Percentiles rank a stretch among this genome's conserved stretches.
phyloP scores from a whole-genome alignment of 2,329 filamentous ascomycete genomes.

The Cadophora sp. region DNA sequence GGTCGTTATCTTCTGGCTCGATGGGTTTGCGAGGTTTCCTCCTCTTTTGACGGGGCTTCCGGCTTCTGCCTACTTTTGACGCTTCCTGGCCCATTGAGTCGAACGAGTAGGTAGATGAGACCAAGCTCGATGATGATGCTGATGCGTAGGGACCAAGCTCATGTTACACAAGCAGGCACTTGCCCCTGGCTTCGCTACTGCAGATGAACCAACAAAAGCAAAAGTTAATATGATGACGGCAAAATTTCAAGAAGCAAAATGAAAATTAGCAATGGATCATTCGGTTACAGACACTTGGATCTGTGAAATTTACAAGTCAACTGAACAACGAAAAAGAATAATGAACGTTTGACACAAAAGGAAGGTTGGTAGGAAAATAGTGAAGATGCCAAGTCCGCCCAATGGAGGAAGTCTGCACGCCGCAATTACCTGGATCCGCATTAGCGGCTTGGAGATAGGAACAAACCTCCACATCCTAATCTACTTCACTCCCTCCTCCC shows the following conservation, averaged over 20 bases:
- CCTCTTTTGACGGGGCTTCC: not conserved
- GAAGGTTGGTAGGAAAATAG: not conserved
- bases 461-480: constrained; percentile 11
- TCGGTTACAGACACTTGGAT: too few relatives aligned
- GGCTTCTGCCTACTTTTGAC: not conserved
- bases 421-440: not conserved
- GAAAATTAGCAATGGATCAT: too few relatives aligned
- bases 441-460: constrained; percentile 21
- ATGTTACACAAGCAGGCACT: too few relatives aligned
- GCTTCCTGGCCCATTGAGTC: not conserved
- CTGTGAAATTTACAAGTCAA: too few relatives aligned
- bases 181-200: too few relatives aligned
- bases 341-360: too few relatives aligned
- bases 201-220: too few relatives aligned
- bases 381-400: constrained; percentile 4
- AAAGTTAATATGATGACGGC: too few relatives aligned
- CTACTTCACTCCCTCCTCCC: not conserved
- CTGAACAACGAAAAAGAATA: too few relatives aligned
- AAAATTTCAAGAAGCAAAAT: too few relatives aligned
- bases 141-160: not conserved
- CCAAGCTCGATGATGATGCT: not conserved
- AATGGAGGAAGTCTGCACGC: not conserved
- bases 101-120: not conserved
- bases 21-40: not conserved
- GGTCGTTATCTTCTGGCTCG: not conserved